phyloP scores from a whole-genome alignment of 192 early-diverging fungal genomes.

The Piromyces sp. region DNA sequence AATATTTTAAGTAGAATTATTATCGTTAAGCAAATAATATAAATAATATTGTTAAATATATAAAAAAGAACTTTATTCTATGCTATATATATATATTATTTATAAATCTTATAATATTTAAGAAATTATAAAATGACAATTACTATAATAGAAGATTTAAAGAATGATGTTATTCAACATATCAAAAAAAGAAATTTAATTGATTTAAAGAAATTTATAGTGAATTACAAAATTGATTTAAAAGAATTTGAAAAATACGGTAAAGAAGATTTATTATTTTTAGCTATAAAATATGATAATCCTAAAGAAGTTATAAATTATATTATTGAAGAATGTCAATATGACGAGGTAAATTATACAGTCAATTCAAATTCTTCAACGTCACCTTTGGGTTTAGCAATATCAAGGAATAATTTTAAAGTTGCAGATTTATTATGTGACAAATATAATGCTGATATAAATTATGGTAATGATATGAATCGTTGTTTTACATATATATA shows the following conservation, averaged over 20 bases:
- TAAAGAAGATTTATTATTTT: background rate
- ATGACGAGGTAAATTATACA: background rate
- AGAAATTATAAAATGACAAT: background rate
- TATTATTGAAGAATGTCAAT: background rate
- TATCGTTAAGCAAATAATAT: no score
- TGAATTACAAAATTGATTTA: background rate
- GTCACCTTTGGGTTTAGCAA: background rate
- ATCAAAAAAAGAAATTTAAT: background rate
- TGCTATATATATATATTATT: no score
- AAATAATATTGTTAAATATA: no score
- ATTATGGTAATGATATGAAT: background rate
- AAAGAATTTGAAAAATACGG: background rate
- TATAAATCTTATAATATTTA: no score
- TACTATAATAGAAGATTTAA: background rate
- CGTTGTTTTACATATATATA: background rate
- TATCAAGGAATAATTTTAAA: background rate
- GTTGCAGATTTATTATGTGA: background rate
- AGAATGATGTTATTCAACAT: background rate
- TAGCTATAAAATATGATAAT: background rate
- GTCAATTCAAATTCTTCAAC: background rate
- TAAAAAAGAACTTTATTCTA: no score
- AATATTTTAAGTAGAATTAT: no score
- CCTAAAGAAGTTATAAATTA: background rate
- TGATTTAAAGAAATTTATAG: background rate
- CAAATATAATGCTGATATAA: background rate